A percentile compares a stretch with the other conserved stretches of the same genome.
Evolutionary conservation across 495 filamentous ascomycete species (phyloP).

Genomic region (Immersiella caudata): DNA sequence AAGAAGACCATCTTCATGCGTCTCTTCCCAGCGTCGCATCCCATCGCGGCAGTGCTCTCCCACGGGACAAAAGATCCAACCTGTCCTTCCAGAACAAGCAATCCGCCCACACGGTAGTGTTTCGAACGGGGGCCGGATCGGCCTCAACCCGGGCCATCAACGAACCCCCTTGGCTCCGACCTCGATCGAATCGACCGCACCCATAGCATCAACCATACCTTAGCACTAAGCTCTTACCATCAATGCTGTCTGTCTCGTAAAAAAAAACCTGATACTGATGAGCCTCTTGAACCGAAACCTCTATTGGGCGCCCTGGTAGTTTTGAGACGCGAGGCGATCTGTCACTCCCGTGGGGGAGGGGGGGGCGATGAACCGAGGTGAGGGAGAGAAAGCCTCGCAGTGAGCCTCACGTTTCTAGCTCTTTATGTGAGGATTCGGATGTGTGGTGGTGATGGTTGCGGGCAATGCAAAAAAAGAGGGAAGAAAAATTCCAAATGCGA

Average conservation of each 20-base stretch:
- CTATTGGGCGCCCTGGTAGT: not conserved
- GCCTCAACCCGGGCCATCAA: conserved; percentile 23
- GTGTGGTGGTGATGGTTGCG: conserved; percentile 9
- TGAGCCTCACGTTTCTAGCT: conserved; percentile 6
- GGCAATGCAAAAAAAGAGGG: conserved; percentile 19
- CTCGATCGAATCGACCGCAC: not conserved
- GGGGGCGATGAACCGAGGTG: no score
- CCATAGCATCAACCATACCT: not conserved
- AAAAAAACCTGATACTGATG: conserved; percentile 1
- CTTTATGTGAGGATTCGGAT: not conserved
- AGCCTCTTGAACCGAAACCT: not conserved
- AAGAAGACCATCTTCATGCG: not conserved
- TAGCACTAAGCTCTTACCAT: not conserved
- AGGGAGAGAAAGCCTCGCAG: conserved; percentile 8
- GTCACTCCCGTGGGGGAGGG: not conserved
- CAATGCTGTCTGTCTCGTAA: not conserved
- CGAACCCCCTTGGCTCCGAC: not conserved
- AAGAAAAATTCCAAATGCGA: conserved; percentile 1
- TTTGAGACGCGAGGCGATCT: not conserved
- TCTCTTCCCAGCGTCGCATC: not conserved
- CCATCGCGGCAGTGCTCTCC: not conserved
- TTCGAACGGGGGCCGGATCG: conserved; percentile 25
- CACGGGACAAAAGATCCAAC: not conserved
- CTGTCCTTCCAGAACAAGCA: conserved; percentile 14
- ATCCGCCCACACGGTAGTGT: conserved; percentile 14